Evolutionary conservation across 2,329 filamentous ascomycete genomes (phyloP).

Genomic region (Acephala macrosclerotiorum): DNA sequence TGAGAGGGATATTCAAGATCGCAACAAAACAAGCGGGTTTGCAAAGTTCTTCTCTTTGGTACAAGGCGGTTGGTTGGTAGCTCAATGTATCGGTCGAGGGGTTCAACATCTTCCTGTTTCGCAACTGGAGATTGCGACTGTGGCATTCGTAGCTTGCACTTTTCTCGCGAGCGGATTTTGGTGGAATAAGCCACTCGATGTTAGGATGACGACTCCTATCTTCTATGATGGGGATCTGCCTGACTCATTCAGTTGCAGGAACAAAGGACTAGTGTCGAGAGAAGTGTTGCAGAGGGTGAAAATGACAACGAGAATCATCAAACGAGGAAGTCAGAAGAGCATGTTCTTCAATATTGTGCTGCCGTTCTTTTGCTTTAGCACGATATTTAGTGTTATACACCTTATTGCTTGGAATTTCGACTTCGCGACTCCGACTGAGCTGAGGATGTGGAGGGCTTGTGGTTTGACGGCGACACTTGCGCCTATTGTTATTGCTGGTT

Average conservation of each 20-base stretch:
- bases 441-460: background rate
- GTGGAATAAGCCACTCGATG: background rate
- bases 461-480: background rate
- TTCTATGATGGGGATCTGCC: background rate
- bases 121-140: conserved; percentile 13
- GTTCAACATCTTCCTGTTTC: background rate
- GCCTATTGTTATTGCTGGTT: background rate
- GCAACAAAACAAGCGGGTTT: background rate
- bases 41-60: background rate
- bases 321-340: background rate
- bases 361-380: background rate
- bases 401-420: conserved; percentile 1
- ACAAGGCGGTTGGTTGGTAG: background rate
- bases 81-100: conserved; percentile 6
- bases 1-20: background rate
- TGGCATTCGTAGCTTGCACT: conserved; percentile 8
- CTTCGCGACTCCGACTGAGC: background rate
- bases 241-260: background rate
- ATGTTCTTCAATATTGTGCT: background rate
- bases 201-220: background rate
- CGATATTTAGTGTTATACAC: background rate
- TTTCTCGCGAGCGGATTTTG: conserved; percentile 1
- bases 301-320: background rate
- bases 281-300: background rate
- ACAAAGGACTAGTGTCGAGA: background rate